Conservation (phyloP, 257 asterid genomes). For the Solanum tarijense region DNA sequence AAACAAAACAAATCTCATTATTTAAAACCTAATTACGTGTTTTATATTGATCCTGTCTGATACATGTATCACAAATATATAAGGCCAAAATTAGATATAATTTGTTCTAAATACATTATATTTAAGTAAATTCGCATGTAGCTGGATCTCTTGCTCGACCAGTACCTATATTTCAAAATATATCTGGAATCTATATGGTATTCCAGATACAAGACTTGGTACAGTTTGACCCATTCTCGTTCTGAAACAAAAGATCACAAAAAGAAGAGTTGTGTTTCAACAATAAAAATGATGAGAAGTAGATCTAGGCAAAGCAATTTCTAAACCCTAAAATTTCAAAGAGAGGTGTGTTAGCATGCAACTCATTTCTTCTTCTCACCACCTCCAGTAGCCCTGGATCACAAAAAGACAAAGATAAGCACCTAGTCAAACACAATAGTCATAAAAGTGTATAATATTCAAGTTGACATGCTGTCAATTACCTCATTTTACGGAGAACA, state of each 20-base stretch:
- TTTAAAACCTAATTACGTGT: too few relatives aligned
- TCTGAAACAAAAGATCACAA: background rate
- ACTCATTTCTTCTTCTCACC: constrained; percentile 25
- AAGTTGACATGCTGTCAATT: background rate
- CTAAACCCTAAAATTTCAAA: background rate
- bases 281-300: background rate
- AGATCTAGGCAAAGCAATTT: background rate
- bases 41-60: too few relatives aligned
- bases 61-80: too few relatives aligned
- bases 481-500: constrained; percentile 47
- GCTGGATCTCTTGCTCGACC: too few relatives aligned
- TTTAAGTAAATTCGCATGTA: too few relatives aligned
- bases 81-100: too few relatives aligned
- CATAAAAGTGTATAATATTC: background rate
- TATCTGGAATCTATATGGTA: too few relatives aligned
- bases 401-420: background rate
- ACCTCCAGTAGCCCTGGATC: constrained; percentile 26
- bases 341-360: background rate
- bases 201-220: background rate
- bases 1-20: too few relatives aligned
- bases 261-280: background rate
- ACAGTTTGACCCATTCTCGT: background rate
- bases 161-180: too few relatives aligned
- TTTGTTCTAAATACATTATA: too few relatives aligned
- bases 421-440: background rate